Evolutionary conservation across 805 yeast species (phyloP).

Genomic region (Saturnispora silvae): DNA sequence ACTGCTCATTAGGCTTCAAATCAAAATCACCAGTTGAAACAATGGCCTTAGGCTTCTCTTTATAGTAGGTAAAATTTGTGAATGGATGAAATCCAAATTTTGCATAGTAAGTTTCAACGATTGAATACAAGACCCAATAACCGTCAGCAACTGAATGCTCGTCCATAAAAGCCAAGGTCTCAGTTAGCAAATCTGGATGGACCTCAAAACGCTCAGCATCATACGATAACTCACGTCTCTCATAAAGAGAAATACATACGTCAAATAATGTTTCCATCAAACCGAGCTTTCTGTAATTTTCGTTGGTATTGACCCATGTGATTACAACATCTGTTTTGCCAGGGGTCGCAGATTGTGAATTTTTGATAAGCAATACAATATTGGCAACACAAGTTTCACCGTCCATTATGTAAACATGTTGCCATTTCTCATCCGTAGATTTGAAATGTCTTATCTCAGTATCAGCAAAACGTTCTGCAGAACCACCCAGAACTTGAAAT

Average conservation of each 20-base stretch:
- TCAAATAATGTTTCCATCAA: conserved; percentile 3
- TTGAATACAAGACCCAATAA: conserved; percentile 2
- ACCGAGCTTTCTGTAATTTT: conserved; percentile 4
- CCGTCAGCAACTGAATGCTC: neutral
- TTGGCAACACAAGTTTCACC: conserved; percentile 2
- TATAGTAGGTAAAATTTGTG: neutral
- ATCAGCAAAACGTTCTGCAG: neutral
- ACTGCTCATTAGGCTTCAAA: neutral
- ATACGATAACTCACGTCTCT: neutral
- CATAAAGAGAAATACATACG: neutral
- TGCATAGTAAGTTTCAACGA: conserved; percentile 4
- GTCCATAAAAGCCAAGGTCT: neutral
- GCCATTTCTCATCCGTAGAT: neutral
- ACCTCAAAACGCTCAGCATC: neutral
- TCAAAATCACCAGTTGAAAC: neutral
- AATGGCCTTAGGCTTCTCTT: neutral
- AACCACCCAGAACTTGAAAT: neutral
- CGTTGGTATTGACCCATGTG: neutral
- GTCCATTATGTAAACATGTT: conserved; percentile 2
- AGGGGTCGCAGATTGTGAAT: neutral
- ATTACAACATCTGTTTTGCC: conserved; percentile 1
- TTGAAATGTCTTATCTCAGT: neutral
- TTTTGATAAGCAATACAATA: neutral
- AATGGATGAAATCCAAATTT: conserved; percentile 4
- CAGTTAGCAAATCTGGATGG: neutral